Percentiles rank a stretch among this genome's conserved stretches.
Evolutionary conservation across 495 filamentous ascomycete genomes (phyloP).

Genomic region (Poronia punctata): DNA sequence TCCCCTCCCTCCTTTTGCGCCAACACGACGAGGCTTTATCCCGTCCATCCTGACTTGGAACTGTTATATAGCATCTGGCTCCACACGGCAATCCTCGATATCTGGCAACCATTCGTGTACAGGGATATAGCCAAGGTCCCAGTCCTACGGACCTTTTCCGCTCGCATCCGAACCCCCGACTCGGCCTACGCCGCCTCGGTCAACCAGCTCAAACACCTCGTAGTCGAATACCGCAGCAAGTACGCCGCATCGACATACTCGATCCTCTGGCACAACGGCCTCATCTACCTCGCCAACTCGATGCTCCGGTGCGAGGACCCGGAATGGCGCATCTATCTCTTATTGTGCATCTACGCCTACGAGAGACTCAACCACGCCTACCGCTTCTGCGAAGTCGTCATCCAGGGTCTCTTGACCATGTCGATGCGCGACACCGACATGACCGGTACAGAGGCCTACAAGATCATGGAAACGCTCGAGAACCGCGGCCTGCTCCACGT

Average conservation of each 20-base stretch:
- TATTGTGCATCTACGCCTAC: conserved; percentile 22
- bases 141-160: conserved; percentile 14
- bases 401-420: conserved; percentile 19
- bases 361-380: conserved; percentile 17
- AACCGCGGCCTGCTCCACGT: conserved; percentile 7
- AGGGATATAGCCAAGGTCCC: background rate
- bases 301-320: conserved; percentile 13
- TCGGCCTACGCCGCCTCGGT: conserved; percentile 18
- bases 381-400: conserved; percentile 16
- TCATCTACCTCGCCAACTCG: conserved; percentile 23
- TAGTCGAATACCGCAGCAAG: conserved; percentile 20
- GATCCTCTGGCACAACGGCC: conserved; percentile 23
- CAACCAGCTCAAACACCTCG: conserved; percentile 19
- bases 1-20: no score
- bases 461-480: conserved; percentile 14
- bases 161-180: conserved; percentile 14
- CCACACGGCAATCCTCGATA: conserved; percentile 19
- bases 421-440: conserved; percentile 16
- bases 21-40: background rate
- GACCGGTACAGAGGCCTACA: conserved; percentile 10
- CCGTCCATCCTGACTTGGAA: conserved; percentile 1
- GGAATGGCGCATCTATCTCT: conserved; percentile 21
- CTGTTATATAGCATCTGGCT: conserved; percentile 27
- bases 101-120: conserved; percentile 18
- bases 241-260: conserved; percentile 14